Conservation (phyloP, 2,329 filamentous ascomycete genomes). For the Proliferodiscus dingleyae region DNA sequence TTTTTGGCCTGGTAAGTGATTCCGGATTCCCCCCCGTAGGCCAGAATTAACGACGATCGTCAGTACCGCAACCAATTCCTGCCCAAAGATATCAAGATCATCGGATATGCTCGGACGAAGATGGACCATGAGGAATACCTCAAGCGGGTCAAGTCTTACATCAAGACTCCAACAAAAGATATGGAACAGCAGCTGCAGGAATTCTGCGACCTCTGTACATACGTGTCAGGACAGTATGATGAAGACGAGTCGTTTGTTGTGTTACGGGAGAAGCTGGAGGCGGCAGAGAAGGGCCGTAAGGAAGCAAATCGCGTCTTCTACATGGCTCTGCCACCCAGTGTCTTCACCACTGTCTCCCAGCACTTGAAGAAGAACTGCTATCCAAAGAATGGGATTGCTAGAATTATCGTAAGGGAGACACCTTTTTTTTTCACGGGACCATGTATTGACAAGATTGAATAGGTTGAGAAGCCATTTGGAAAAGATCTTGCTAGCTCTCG, state of each 20-base stretch:
- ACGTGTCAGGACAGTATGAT: conserved; percentile 96
- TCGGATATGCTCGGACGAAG: conserved; percentile 98
- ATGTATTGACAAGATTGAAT: conserved; percentile 22
- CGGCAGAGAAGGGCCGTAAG: conserved; percentile 74
- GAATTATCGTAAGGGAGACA: conserved; percentile 73
- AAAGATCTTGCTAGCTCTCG: conserved; percentile 94
- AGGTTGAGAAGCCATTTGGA: conserved; percentile 99
- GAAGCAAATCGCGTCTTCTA: conserved; percentile 95
- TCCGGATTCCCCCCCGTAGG: conserved; percentile 2
- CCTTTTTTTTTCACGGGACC: background rate
- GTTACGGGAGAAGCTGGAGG: conserved; percentile 79
- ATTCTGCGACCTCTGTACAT: conserved; percentile 84
- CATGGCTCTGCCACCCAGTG: conserved; percentile 96
- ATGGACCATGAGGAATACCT: conserved; percentile 98
- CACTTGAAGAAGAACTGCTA: conserved; percentile 98
- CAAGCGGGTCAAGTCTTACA: conserved; percentile 91
- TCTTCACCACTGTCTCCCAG: conserved; percentile 96
- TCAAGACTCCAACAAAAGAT: conserved; percentile 98
- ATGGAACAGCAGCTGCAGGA: conserved; percentile 91
- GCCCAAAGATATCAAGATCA: conserved; percentile 90
- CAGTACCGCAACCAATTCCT: conserved; percentile 99
- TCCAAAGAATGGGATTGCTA: conserved; percentile 80
- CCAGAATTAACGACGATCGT: conserved; percentile 17
- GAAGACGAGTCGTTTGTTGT: conserved; percentile 88
- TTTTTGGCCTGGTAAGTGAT: conserved; percentile 87